Evolutionary conservation across 108 stramenopile genomes (phyloP).

Genomic region (Nannochloropsis oceanica): DNA sequence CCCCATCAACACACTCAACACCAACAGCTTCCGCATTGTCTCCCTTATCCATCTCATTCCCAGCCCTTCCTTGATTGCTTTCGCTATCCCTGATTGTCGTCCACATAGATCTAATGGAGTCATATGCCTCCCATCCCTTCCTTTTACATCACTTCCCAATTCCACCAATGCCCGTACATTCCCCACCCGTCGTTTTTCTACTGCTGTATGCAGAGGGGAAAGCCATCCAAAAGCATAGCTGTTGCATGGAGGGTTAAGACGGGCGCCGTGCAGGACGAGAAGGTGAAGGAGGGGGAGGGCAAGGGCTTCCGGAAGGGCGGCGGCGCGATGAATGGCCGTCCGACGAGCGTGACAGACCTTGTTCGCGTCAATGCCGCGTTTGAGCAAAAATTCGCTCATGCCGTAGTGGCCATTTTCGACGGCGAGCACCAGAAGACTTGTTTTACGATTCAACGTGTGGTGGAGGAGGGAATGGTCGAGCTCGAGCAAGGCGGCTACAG

Average conservation of each 20-base stretch:
- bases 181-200: neutral
- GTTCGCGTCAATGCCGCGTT: neutral
- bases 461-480: neutral
- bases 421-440: neutral
- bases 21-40: neutral
- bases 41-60: neutral
- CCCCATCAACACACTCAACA: neutral
- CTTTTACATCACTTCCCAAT: neutral
- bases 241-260: neutral
- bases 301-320: neutral
- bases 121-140: neutral
- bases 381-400: neutral
- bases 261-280: neutral
- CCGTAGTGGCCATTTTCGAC: neutral
- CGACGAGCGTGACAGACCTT: neutral
- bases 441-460: neutral
- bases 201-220: neutral
- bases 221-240: neutral
- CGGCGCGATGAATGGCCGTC: neutral
- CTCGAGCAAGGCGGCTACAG: neutral
- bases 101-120: neutral
- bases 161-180: neutral
- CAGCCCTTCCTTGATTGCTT: neutral
- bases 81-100: neutral
- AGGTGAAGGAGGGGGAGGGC: neutral